Evolutionary conservation across 257 asterid genomes (phyloP).

Genomic region (Galeopsis tetrahit): DNA sequence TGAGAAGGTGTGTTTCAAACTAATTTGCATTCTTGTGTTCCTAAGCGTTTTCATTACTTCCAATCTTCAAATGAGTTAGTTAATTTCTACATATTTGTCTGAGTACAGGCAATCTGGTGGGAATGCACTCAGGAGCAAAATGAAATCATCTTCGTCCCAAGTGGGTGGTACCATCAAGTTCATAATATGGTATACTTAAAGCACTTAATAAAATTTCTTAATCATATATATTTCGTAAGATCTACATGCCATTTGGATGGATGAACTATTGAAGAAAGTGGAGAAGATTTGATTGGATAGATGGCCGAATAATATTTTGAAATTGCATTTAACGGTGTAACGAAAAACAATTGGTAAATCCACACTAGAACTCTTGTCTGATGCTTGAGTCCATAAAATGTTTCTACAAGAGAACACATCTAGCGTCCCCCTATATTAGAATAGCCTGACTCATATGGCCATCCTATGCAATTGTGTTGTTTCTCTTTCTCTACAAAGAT

Average conservation of each 20-base stretch:
- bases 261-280: not conserved
- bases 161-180: constrained; percentile 99
- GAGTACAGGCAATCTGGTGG: constrained; percentile 78
- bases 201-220: constrained; percentile 12
- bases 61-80: not conserved
- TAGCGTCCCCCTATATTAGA: too few species aligned
- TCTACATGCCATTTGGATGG: not conserved
- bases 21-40: constrained; percentile 22
- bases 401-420: not conserved
- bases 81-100: constrained; percentile 12
- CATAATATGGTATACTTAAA: constrained; percentile 71
- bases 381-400: not conserved
- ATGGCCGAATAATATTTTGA: not conserved
- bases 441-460: not conserved
- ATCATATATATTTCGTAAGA: not conserved
- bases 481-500: constrained; percentile 12
- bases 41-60: constrained; percentile 10
- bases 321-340: not conserved
- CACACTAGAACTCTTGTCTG: not conserved
- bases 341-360: not conserved
- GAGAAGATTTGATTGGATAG: not conserved
- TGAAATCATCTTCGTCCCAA: constrained; percentile 93
- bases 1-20: constrained; percentile 59
- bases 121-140: constrained; percentile 83
- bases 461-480: constrained; percentile 5